Conservation (phyloP, 495 filamentous ascomycete genomes). For the Podospora australis region DNA sequence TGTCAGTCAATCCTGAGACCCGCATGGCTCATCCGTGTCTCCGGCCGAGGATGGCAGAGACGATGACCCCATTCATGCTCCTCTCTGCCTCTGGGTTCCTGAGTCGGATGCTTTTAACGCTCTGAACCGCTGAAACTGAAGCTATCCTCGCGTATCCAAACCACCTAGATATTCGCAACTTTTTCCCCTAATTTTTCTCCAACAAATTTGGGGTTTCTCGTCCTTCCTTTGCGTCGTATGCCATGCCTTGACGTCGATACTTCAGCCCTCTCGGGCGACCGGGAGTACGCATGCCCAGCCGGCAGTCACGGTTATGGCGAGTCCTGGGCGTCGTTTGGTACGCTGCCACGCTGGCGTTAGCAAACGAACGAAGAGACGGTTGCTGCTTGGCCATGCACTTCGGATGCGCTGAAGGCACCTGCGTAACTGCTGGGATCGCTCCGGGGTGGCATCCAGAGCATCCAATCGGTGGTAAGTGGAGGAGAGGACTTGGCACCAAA, state of each 20-base stretch:
- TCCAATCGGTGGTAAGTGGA: too few species aligned
- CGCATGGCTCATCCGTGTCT: background rate
- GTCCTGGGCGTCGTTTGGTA: background rate
- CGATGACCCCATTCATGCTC: background rate
- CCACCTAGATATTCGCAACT: background rate
- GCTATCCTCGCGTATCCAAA: background rate
- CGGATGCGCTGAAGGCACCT: too few species aligned
- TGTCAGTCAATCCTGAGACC: background rate
- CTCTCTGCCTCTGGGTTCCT: background rate
- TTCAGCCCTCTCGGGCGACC: conserved; percentile 5
- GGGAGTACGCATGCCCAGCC: conserved; percentile 1
- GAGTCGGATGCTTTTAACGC: too few species aligned
- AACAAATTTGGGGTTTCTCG: background rate
- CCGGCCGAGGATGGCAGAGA: background rate
- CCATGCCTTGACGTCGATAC: background rate
- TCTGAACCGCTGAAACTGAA: too few species aligned
- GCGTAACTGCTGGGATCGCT: background rate
- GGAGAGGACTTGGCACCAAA: background rate
- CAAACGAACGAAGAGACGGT: background rate
- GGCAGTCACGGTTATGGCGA: background rate
- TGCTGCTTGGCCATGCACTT: background rate
- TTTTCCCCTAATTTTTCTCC: background rate
- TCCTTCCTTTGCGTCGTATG: background rate
- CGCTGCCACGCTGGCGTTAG: too few species aligned
- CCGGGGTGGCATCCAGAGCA: background rate